Base-by-base conservation (phyloP, 371 early-diverging fungal species). In the Mucor lusitanicus region DNA sequence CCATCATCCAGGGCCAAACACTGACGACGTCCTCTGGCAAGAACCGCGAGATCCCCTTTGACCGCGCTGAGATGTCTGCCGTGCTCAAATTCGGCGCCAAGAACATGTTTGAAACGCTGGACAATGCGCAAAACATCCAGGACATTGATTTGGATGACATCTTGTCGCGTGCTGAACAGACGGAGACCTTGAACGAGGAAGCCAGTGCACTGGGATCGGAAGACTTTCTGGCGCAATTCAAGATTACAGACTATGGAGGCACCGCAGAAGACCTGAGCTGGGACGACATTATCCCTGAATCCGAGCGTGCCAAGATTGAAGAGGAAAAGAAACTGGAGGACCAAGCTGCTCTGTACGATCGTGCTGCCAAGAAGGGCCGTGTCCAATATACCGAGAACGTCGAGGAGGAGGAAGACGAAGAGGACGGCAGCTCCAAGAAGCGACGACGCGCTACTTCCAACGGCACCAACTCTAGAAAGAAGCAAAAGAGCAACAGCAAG, bases 31-130 rank as follows among this genome's bases (percentile, higher is more conserved):
- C 74, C 6, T 71, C 76, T 42, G 88, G 83, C 61, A 79, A 85
- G 61, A 74, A 77, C 61, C 79, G 83, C 1, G 81, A 85, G 1
- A 21, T 81, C 1, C 81, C 83, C 0, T 88, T 90, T 66, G 82
- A 78, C 64, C 89, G 85, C 67, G 96, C 95, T 50, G 99, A 99
- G 75, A 87, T 99, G 66, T 87, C 93, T 21, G 91, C 93, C 1
- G 95, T 99, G 60, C 88, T 99, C 60, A 97, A 99, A 75, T 99
- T 99, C 80, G 99, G 99, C 23, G 99, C 99, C 0, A 88, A 92
- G 80, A 96, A 95, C 65, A 91, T 99, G 88, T 99, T 99, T 76
- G 88, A 91, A 40, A 87, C 90, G n/a, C 84, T 88, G 11, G 88
- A 90, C 13, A 83, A 86, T 40, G 86, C 89, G 32, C 87, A 91